Percentiles rank a stretch among this genome's conserved stretches.
phyloP scores from a whole-genome alignment of 768 basidiomycete genomes.

The Cyathus striatus region DNA sequence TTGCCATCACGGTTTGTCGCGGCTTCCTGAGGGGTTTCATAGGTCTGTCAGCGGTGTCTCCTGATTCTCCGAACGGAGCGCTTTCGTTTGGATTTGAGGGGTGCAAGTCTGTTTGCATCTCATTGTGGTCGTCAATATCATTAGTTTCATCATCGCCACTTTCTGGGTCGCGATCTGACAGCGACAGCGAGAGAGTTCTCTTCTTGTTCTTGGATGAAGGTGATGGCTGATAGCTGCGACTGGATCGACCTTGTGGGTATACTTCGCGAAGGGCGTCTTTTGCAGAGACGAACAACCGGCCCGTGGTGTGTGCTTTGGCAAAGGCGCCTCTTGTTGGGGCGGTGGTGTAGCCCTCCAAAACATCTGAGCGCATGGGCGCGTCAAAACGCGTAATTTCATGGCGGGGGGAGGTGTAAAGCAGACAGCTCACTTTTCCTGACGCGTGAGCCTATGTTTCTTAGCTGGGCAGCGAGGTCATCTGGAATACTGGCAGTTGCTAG shows the following conservation, averaged over 20 bases:
- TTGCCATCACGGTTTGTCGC: conserved; percentile 23
- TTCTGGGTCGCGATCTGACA: conserved; percentile 1
- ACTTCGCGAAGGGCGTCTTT: conserved; percentile 53
- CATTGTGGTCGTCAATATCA: background rate
- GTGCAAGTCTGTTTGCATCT: conserved; percentile 2
- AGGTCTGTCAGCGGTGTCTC: conserved; percentile 18
- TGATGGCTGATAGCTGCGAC: conserved; percentile 5
- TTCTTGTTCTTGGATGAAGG: conserved; percentile 17
- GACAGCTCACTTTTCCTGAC: conserved; percentile 50
- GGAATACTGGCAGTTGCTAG: conserved; percentile 27
- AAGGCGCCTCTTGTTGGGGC: conserved; percentile 27
- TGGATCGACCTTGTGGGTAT: conserved; percentile 13
- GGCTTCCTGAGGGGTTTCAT: conserved; percentile 36
- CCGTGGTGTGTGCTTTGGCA: conserved; percentile 32
- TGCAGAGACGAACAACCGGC: conserved; percentile 46
- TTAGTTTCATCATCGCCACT: background rate
- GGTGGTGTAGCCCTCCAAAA: conserved; percentile 53
- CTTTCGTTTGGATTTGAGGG: conserved; percentile 18
- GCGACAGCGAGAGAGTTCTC: conserved; percentile 26
- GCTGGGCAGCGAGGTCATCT: conserved; percentile 45
- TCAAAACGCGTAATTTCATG: conserved; percentile 11
- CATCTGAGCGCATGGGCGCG: conserved; percentile 43
- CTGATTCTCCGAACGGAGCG: background rate
- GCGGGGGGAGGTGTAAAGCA: background rate
- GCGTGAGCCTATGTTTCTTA: conserved; percentile 54